A percentile compares a stretch with the other conserved stretches of the same genome.
phyloP scores from a whole-genome alignment of 768 basidiomycete genomes.

The Boletus speciosus region DNA sequence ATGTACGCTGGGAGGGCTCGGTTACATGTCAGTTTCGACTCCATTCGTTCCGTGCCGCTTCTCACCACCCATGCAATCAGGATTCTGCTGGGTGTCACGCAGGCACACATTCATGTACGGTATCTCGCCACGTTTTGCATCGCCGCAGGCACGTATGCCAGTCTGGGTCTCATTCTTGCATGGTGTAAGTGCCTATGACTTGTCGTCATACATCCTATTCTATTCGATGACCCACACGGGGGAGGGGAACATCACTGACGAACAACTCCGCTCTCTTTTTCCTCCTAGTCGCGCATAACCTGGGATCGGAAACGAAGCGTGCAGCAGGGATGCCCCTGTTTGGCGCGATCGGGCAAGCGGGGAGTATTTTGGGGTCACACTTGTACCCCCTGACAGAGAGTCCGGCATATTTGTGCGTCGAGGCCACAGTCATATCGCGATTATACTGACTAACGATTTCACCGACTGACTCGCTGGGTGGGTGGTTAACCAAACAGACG shows the following conservation, averaged over 20 bases:
- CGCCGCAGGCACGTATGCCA: slow-evolving; percentile 43
- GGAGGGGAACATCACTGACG: neutral
- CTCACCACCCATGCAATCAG: slow-evolving; percentile 4
- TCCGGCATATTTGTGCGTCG: slow-evolving; percentile 35
- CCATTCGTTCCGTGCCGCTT: neutral
- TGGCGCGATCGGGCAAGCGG: slow-evolving; percentile 41
- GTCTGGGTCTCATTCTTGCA: slow-evolving; percentile 43
- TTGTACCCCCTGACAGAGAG: slow-evolving; percentile 41
- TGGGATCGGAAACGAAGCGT: slow-evolving; percentile 45
- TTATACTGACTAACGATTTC: neutral
- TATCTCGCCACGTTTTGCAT: slow-evolving; percentile 48
- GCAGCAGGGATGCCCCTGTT: slow-evolving; percentile 42
- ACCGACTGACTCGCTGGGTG: neutral
- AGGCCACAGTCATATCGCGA: neutral
- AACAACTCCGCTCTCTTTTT: neutral
- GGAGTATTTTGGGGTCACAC: slow-evolving; percentile 40
- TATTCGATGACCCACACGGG: neutral
- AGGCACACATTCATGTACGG: slow-evolving; percentile 33
- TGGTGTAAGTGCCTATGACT: slow-evolving; percentile 39
- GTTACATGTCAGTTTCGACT: slow-evolving; percentile 37
- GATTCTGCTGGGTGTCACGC: slow-evolving; percentile 34
- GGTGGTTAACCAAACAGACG: slow-evolving; percentile 2
- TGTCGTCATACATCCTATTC: neutral
- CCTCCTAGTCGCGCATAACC: slow-evolving; percentile 37
- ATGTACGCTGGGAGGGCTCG: slow-evolving; percentile 35